Evolutionary conservation across 352 stramenopile genomes (phyloP).

Genomic region (Thalassiosira hispida): DNA sequence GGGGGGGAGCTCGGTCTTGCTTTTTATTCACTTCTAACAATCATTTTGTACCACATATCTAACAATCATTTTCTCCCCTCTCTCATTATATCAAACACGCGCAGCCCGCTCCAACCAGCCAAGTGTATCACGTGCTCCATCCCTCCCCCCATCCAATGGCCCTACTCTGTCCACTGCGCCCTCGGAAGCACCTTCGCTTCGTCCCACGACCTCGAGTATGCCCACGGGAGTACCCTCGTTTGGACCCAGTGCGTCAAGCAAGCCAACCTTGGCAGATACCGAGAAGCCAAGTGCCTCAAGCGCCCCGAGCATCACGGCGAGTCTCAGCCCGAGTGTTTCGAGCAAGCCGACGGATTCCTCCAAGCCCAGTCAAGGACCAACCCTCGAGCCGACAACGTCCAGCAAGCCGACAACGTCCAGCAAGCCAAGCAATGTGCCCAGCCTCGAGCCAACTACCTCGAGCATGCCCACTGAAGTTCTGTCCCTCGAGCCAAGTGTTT

Average conservation of each 20-base stretch:
- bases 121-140: no score
- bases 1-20: no score
- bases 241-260: no score
- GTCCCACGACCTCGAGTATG: background rate
- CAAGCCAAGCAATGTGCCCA: no score
- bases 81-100: no score
- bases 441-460: background rate
- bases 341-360: no score
- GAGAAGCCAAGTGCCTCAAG: slow-evolving; percentile 2
- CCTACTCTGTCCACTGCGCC: background rate
- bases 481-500: background rate
- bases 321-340: background rate
- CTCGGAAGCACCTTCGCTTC: background rate
- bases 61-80: no score
- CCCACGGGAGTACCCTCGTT: background rate
- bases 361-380: background rate
- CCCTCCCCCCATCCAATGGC: background rate
- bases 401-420: background rate
- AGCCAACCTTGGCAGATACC: no score
- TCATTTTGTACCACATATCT: no score
- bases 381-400: background rate
- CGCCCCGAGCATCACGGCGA: background rate
- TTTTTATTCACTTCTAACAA: no score
- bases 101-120: no score
- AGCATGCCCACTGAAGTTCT: background rate